Percentiles rank a stretch among this genome's conserved stretches.
phyloP scores from a whole-genome alignment of 164 flowering plant species.

The Annona squamosa region DNA sequence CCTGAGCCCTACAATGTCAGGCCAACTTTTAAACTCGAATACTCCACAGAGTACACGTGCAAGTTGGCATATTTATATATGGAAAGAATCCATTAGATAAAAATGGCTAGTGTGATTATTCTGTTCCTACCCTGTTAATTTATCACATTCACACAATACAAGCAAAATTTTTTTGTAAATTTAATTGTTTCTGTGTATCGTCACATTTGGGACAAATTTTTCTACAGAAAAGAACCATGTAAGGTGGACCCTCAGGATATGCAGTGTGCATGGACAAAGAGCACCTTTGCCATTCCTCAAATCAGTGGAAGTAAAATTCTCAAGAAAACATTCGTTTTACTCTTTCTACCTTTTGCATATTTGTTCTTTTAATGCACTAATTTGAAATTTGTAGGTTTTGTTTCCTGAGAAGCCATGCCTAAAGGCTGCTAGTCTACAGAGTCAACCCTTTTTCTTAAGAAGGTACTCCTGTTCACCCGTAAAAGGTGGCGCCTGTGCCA shows the following conservation, averaged over 20 bases:
- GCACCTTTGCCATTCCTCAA: slow-evolving; percentile 78
- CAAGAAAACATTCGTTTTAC: neutral
- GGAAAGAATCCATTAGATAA: no score
- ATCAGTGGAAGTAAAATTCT: slow-evolving; percentile 59
- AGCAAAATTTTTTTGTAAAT: neutral
- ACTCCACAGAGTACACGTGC: no score
- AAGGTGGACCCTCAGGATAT: slow-evolving; percentile 68
- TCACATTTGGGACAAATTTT: slow-evolving; percentile 8
- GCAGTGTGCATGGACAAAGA: slow-evolving; percentile 72
- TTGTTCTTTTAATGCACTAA: neutral
- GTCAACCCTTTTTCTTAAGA: slow-evolving; percentile 51
- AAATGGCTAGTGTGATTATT: no score
- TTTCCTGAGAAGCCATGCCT: slow-evolving; percentile 50
- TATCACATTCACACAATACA: no score
- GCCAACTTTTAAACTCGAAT: no score
- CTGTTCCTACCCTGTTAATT: no score
- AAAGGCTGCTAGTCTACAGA: slow-evolving; percentile 41
- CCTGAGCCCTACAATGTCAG: no score
- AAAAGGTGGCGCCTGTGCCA: neutral
- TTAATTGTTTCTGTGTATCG: neutral
- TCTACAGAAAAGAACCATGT: slow-evolving; percentile 61
- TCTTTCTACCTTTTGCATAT: neutral
- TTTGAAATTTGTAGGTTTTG: slow-evolving; percentile 38
- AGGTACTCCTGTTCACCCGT: slow-evolving; percentile 22
- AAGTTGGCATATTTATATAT: no score